Conservation (phyloP, 2,329 filamentous ascomycete species). For the Nannizziopsis barbatae region DNA sequence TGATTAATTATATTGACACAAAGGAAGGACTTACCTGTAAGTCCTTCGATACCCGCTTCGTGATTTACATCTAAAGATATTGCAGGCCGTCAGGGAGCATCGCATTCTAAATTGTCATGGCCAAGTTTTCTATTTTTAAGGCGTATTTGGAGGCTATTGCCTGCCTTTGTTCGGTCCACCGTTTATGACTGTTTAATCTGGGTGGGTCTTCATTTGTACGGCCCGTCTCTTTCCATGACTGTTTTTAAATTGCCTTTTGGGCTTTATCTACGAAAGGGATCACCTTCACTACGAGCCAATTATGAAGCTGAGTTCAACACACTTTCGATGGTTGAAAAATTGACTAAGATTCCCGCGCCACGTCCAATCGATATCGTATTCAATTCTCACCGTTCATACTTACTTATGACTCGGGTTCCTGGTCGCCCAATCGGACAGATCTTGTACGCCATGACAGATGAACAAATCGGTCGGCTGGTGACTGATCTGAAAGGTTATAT, state of each 20-base stretch:
- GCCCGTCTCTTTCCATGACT: conserved; percentile 12
- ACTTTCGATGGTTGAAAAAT: conserved; percentile 11
- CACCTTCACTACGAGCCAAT: conserved; percentile 5
- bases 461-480: conserved; percentile 12
- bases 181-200: conserved; percentile 10
- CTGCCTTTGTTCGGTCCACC: conserved; percentile 3
- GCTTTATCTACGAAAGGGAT: conserved; percentile 14
- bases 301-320: conserved; percentile 12
- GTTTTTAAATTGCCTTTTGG: conserved; percentile 15
- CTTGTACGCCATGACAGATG: conserved; percentile 14
- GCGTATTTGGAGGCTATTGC: conserved; percentile 1
- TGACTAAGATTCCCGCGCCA: conserved; percentile 12
- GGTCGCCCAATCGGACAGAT: conserved; percentile 13
- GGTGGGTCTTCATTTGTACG: conserved; percentile 11
- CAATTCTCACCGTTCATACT: conserved; percentile 8
- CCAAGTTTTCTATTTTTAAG: background rate
- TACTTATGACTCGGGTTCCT: conserved; percentile 16
- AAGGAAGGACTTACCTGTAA: too few species aligned
- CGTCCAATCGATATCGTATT: conserved; percentile 11
- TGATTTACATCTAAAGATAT: too few species aligned
- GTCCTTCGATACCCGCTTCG: too few species aligned
- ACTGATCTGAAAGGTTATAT: conserved; percentile 13
- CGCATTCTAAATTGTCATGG: background rate
- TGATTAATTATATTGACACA: background rate
- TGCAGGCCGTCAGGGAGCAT: too few species aligned